Evolutionary conservation across 768 basidiomycete genomes (phyloP).

Genomic region (Phaeotremella fagi): DNA sequence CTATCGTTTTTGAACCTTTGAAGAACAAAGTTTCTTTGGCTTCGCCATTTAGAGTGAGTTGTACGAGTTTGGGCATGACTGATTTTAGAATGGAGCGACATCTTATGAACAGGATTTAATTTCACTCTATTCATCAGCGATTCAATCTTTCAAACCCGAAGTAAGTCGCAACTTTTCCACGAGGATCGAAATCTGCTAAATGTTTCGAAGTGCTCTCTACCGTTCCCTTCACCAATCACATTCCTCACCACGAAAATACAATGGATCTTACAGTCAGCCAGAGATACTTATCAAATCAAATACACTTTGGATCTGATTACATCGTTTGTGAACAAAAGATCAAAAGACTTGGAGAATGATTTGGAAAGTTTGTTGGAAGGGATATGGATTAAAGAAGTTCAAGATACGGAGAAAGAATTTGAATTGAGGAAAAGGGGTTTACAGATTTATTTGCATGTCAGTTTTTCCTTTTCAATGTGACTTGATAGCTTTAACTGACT

Average conservation of each 20-base stretch:
- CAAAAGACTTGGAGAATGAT: slow-evolving; percentile 20
- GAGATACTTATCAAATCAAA: slow-evolving; percentile 34
- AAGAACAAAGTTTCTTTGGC: slow-evolving; percentile 46
- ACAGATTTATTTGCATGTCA: slow-evolving; percentile 30
- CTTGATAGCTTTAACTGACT: not conserved
- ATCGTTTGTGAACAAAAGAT: slow-evolving; percentile 67
- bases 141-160: slow-evolving; percentile 64
- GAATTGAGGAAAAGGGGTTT: slow-evolving; percentile 27
- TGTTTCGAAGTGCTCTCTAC: slow-evolving; percentile 54
- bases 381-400: slow-evolving; percentile 33
- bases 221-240: slow-evolving; percentile 53
- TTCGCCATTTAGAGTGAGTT: slow-evolving; percentile 24
- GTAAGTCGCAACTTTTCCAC: slow-evolving; percentile 50
- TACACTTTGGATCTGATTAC: slow-evolving; percentile 52
- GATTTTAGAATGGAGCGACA: slow-evolving; percentile 52
- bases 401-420: slow-evolving; percentile 33
- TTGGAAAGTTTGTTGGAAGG: slow-evolving; percentile 22
- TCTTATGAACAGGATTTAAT: slow-evolving; percentile 61
- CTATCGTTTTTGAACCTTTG: slow-evolving; percentile 58
- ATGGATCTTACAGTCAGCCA: slow-evolving; percentile 57
- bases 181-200: too few relatives aligned
- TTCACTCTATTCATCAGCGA: slow-evolving; percentile 61
- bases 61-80: slow-evolving; percentile 8
- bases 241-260: slow-evolving; percentile 58
- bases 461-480: not conserved